Evolutionary conservation across 352 stramenopile species (phyloP).

Genomic region (Phytophthora hybrid): DNA sequence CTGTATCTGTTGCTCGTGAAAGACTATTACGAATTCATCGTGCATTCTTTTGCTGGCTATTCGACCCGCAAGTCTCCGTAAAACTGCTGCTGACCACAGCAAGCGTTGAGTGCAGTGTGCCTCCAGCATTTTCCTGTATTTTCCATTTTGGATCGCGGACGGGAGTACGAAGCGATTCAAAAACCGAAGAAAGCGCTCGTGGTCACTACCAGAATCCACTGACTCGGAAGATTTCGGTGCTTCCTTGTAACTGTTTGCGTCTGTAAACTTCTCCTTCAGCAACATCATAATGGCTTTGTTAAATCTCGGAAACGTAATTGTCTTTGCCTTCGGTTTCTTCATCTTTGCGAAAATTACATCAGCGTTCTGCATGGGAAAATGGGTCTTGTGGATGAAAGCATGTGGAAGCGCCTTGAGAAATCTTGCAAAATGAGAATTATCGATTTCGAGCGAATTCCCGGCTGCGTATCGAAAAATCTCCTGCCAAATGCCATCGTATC

Average conservation of each 20-base stretch:
- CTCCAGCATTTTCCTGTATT: conserved; percentile 63
- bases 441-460: conserved; percentile 59
- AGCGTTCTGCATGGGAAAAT: conserved; percentile 61
- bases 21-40: conserved; percentile 55
- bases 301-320: conserved; percentile 68
- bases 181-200: conserved; percentile 59
- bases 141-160: conserved; percentile 63
- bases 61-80: conserved; percentile 55
- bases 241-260: conserved; percentile 6
- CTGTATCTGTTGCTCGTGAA: conserved; percentile 40
- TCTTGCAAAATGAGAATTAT: conserved; percentile 70
- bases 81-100: conserved; percentile 52
- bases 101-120: conserved; percentile 45
- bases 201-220: conserved; percentile 25
- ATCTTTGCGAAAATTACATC: conserved; percentile 81
- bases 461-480: conserved; percentile 63
- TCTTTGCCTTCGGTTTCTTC: conserved; percentile 74
- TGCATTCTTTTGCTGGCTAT: conserved; percentile 52
- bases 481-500: conserved; percentile 77
- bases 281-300: conserved; percentile 71
- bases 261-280: conserved; percentile 64
- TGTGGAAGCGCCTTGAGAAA: conserved; percentile 72
- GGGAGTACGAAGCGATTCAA: conserved; percentile 75
- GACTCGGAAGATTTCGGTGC: conserved; percentile 2
- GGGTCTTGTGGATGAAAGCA: conserved; percentile 64